Conservation (phyloP, 768 basidiomycete genomes). For the Psilocybe azurescens region DNA sequence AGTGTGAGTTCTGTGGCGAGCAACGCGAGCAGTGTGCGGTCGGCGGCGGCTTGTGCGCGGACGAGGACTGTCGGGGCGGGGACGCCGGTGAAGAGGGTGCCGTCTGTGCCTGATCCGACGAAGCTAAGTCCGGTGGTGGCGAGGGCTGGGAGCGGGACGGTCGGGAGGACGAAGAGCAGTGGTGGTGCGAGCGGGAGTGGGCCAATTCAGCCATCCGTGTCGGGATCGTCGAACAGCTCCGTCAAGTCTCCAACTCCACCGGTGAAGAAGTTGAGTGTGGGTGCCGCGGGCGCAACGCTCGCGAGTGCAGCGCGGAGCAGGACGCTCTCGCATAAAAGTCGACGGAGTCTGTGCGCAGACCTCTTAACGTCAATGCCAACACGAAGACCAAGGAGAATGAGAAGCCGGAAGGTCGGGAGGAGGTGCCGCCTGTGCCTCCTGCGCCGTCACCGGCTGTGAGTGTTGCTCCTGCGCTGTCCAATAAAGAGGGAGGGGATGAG, state of each 20-base stretch:
- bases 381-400: background rate
- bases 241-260: no score
- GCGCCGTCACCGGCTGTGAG: background rate
- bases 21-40: conserved; percentile 26
- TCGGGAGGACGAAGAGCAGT: no score
- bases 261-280: background rate
- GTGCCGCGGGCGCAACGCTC: background rate
- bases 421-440: background rate
- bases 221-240: background rate
- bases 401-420: background rate
- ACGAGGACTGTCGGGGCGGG: conserved; percentile 9
- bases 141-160: background rate
- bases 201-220: background rate
- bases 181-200: background rate
- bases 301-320: conserved; percentile 5
- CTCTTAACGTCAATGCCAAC: background rate
- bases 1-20: conserved; percentile 32
- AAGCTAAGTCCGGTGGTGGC: conserved; percentile 33
- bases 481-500: conserved; percentile 3
- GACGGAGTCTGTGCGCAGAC: background rate
- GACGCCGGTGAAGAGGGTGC: conserved; percentile 30
- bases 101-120: conserved; percentile 35
- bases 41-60: conserved; percentile 22
- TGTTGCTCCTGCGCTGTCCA: conserved; percentile 10
- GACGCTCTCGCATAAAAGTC: conserved; percentile 1